phyloP scores from a whole-genome alignment of 176 grass and related monocot species.

The Neostapfia colusana region DNA sequence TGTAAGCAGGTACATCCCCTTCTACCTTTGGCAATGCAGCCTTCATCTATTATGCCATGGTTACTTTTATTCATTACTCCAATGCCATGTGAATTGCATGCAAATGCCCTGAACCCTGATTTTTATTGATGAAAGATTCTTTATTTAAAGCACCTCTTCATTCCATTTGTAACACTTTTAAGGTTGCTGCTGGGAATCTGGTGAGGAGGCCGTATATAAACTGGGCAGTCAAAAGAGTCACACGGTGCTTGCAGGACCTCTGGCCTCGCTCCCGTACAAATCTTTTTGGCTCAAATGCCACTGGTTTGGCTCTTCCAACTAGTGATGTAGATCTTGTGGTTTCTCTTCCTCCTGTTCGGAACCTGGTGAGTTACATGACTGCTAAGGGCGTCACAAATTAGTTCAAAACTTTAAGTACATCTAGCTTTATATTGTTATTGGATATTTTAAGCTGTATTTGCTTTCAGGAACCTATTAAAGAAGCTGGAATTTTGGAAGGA shows the following conservation, averaged over 20 bases:
- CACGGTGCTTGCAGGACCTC: conserved; percentile 82
- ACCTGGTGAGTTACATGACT: conserved; percentile 70
- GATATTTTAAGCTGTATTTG: conserved; percentile 36
- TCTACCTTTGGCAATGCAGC: conserved; percentile 22
- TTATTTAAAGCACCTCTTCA: conserved; percentile 12
- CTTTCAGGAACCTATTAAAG: conserved; percentile 96
- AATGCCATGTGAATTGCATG: conserved; percentile 20
- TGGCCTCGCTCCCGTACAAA: conserved; percentile 97
- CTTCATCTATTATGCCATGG: conserved; percentile 15
- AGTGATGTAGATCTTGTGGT: conserved; percentile 98
- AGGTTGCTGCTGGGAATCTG: conserved; percentile 88
- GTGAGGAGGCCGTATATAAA: conserved; percentile 78
- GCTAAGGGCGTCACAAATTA: conserved; percentile 26
- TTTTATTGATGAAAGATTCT: neutral
- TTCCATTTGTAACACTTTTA: conserved; percentile 40
- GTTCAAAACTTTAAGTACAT: conserved; percentile 40
- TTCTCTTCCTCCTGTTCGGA: conserved; percentile 90
- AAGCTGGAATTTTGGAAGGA: conserved; percentile 99
- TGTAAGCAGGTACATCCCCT: conserved; percentile 76
- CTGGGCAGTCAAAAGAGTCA: conserved; percentile 95
- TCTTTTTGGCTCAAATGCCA: conserved; percentile 92
- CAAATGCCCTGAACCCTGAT: conserved; percentile 1
- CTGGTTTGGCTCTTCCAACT: conserved; percentile 90
- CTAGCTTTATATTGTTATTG: conserved; percentile 23
- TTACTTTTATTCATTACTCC: conserved; percentile 22